Evolutionary conservation across 345 rosid species (phyloP), one percentile per base, ranked within the genome.

Genomic region (Eucalyptus shirleyi): DNA sequence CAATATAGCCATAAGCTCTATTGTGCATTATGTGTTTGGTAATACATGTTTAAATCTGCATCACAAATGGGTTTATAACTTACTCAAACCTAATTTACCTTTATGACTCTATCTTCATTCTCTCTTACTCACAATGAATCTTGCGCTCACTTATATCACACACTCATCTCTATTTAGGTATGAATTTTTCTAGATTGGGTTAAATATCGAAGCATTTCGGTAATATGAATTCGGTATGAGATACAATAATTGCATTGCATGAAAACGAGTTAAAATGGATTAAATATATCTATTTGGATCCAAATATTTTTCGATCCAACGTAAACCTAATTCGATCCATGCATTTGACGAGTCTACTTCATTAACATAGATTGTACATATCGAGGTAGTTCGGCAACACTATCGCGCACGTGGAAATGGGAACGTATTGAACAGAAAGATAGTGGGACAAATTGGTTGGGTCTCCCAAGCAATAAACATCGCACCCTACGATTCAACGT

Each of bases 251-350:
- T 23, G 3, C 2, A 55, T 55, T 9, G 12, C 1, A 56, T 56
- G 28, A 2, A 23, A 21, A 56, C 10, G 30, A 24, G 12, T 56
- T 12, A 9, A 23, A 56, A 24, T 4, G 13, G 12, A 2, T 56
- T 21, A 10, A 21, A 56, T 23, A 2, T 2, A 2, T 56, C 8
- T 56, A 56, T 56, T 56, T 56, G 12, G 11, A 2, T 56, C 5
- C 0, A 0, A 55, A 3, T 12, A 55, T 21, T 55, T 55, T 19
- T 55, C 12, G 2, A 55, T 3, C 3, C 4, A 55, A 55, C 26
- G 0, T 11, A 55, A 55, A 56, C 10, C 5, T 2, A 8, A 55
- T 5, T 9, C 5, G 10, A 23, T 8, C 6, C 28, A 21, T 4
- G 1, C 12, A 56, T 23, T 56, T 56, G 12, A 56, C 0, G 6